Evolutionary conservation across 2,329 filamentous ascomycete species (phyloP), one percentile per base, ranked within the genome.

Genomic region (Xylaria sp.): DNA sequence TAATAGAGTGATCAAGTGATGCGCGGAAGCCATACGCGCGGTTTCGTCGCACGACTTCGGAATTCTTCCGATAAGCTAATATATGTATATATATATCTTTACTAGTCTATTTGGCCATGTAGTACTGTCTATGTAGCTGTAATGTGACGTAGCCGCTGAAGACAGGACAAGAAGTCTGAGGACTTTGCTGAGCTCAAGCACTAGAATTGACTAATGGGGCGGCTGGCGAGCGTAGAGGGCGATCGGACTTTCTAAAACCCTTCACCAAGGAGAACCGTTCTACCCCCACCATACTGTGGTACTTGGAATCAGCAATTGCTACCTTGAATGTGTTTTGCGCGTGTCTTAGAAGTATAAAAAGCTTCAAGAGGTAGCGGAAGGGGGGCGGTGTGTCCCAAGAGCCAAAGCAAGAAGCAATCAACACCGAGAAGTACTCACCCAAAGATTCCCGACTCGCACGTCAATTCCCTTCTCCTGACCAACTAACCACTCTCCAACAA

Each of bases 401-500:
- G 9, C 28, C 37, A 23, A 23, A 25, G 28, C 7, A 46, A 39
- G 13, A 34, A 46, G 15, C 52, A 46, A 31, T 50, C 15, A 15
- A 13, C 20, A 37, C 20, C 4, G 28, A 52, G 20, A 52, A 20
- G 18, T 31, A 23, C 46, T 63, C 37, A 58, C 64, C 94, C 94
- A 98, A 54, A 97, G 81, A 6, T 86, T 84, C 0, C 95, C 95
- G 72, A 87, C 88, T 54, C 93, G 88, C 67, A 89, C 89, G 76
- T 95, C 92, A 64, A 98, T 81, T 0, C 94, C 94, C 74, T 85
- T 91, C 79, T 95, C 94, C 75, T 97, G 89, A 0, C 95, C 94
- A n/a, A 98, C 90, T 28, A 92, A 83, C 94, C 95, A 98, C 77
- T 96, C 92, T 0, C 91, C 91, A 1, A 84, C 78, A 44, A 84